Percentiles rank a stretch among this genome's conserved stretches.
Conservation (phyloP, 345 rosid species). For the Nasturtium officinale region DNA sequence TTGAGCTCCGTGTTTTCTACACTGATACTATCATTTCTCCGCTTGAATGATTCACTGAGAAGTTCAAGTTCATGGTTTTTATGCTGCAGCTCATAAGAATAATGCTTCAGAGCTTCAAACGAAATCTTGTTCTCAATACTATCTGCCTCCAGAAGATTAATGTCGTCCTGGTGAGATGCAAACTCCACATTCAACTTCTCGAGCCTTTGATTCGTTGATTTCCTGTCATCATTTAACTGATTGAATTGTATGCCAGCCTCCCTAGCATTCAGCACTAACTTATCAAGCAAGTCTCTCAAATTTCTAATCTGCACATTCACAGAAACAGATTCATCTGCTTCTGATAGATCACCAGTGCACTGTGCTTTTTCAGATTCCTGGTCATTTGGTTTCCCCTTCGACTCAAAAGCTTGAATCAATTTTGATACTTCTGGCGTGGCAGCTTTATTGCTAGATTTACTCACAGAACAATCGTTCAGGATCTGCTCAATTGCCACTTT, state of each 20-base stretch:
- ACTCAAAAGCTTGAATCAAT: slow-evolving; percentile 84
- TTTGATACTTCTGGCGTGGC: slow-evolving; percentile 62
- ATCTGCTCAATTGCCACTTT: slow-evolving; percentile 59
- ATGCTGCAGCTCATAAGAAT: slow-evolving; percentile 46
- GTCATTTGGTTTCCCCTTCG: slow-evolving; percentile 61
- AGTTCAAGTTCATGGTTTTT: slow-evolving; percentile 54
- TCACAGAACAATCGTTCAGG: slow-evolving; percentile 43
- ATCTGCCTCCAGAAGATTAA: slow-evolving; percentile 55
- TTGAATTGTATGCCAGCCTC: slow-evolving; percentile 47
- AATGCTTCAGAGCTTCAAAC: slow-evolving; percentile 63
- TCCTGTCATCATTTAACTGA: slow-evolving; percentile 49
- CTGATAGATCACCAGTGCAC: slow-evolving; percentile 44
- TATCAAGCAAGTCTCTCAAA: slow-evolving; percentile 59
- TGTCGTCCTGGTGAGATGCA: slow-evolving; percentile 56
- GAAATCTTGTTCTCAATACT: slow-evolving; percentile 62
- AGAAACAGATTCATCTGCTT: slow-evolving; percentile 49
- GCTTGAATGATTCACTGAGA: slow-evolving; percentile 51
- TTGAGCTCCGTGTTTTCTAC: slow-evolving; percentile 57
- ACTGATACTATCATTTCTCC: slow-evolving; percentile 47
- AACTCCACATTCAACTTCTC: slow-evolving; percentile 50
- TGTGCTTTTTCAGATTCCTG: slow-evolving; percentile 49
- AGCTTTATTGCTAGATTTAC: slow-evolving; percentile 48
- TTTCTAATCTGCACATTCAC: slow-evolving; percentile 53
- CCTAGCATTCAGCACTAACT: slow-evolving; percentile 56
- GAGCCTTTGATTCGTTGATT: slow-evolving; percentile 42